phyloP scores from a whole-genome alignment of 2,329 filamentous ascomycete genomes.

The Ophiostoma ulmi region DNA sequence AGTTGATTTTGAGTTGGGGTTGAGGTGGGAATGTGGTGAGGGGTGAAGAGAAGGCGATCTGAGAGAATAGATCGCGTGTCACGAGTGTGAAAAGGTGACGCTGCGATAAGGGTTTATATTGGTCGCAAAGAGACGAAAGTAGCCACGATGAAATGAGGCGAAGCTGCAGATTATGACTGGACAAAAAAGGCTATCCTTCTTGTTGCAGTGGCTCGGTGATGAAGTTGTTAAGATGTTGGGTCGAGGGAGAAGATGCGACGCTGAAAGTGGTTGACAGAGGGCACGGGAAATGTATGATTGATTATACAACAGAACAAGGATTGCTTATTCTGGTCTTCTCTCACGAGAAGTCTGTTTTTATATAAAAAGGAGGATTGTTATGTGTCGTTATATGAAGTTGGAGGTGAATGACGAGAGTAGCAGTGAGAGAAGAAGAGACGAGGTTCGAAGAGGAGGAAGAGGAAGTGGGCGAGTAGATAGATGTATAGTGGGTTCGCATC shows the following conservation, averaged over 20 bases:
- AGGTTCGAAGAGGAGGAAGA: background rate
- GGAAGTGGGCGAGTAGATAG: background rate
- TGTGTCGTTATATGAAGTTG: background rate
- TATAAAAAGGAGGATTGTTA: background rate
- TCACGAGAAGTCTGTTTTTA: constrained; percentile 13
- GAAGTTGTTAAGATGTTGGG: constrained; percentile 6
- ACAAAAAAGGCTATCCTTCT: background rate
- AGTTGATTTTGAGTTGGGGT: background rate
- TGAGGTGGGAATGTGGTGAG: background rate
- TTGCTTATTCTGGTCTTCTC: constrained; percentile 21
- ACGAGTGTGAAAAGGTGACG: background rate
- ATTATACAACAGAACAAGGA: constrained; percentile 17
- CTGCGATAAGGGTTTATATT: constrained; percentile 1
- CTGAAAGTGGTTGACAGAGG: background rate
- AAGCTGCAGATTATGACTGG: background rate
- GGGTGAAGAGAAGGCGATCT: background rate
- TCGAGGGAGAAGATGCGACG: constrained; percentile 14
- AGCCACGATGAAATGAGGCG: background rate
- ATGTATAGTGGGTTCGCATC: constrained; percentile 14
- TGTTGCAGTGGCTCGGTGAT: constrained; percentile 7
- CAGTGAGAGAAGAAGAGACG: background rate
- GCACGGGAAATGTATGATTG: constrained; percentile 8
- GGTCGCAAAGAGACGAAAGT: background rate
- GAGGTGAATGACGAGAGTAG: constrained; percentile 5
- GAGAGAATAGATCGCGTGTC: constrained; percentile 19